Percentiles rank a stretch among this genome's conserved stretches.
phyloP scores from a whole-genome alignment of 495 filamentous ascomycete genomes.

The Penicillium angulare region DNA sequence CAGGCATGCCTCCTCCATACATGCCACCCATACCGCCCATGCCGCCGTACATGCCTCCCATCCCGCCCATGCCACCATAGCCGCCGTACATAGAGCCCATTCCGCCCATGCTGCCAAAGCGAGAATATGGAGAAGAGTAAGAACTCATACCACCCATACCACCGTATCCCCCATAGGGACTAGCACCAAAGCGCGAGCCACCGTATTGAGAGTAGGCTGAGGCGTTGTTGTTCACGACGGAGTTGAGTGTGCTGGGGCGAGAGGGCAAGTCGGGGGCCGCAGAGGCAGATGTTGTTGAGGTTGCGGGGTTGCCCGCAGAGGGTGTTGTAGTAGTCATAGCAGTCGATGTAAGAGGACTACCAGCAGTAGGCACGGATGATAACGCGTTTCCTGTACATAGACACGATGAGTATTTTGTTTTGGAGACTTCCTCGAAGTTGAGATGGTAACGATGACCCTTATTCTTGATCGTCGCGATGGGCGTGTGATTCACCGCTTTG shows the following conservation, averaged over 20 bases:
- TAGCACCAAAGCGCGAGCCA: constrained; percentile 56
- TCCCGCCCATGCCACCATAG: constrained; percentile 55
- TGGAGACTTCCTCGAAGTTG: no score
- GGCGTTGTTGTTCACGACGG: constrained; percentile 79
- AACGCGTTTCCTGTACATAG: constrained; percentile 34
- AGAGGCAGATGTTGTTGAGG: constrained; percentile 43
- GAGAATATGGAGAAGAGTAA: constrained; percentile 65
- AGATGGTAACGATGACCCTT: constrained; percentile 10
- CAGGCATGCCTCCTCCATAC: constrained; percentile 53
- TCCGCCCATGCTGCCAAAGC: constrained; percentile 58
- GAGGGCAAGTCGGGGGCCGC: constrained; percentile 73
- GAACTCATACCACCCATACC: constrained; percentile 38
- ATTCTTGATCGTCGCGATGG: constrained; percentile 3
- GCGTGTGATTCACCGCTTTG: constrained; percentile 4
- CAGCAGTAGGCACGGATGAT: constrained; percentile 33
- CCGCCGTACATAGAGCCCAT: constrained; percentile 59
- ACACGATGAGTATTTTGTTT: not conserved
- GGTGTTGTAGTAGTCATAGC: constrained; percentile 40
- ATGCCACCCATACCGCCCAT: constrained; percentile 52
- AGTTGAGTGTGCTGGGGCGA: constrained; percentile 70
- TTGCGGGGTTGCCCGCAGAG: constrained; percentile 40
- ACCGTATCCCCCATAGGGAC: constrained; percentile 49
- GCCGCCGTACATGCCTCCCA: constrained; percentile 48
- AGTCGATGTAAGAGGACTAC: constrained; percentile 38
- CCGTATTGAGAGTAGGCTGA: constrained; percentile 79